phyloP scores from a whole-genome alignment of 202 grass and related monocot species.

The Hordeum pubiflorum region DNA sequence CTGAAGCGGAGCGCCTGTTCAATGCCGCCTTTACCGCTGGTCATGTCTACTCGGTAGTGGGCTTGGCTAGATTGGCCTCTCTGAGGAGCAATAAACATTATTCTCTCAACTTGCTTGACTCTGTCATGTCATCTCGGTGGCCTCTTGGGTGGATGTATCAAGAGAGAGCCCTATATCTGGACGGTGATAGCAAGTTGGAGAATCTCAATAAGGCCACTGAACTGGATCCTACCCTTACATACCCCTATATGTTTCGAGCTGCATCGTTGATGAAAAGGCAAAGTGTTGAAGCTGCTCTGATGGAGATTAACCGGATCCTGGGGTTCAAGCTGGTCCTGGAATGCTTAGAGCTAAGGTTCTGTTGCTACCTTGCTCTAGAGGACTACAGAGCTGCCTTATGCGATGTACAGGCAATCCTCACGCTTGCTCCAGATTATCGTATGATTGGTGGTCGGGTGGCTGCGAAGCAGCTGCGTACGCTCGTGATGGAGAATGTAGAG shows the following conservation, averaged over 20 bases:
- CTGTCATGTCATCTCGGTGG: conserved; percentile 64
- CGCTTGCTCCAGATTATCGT: conserved; percentile 76
- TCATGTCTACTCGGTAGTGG: conserved; percentile 77
- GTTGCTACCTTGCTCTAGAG: conserved; percentile 86
- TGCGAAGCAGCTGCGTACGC: conserved; percentile 63
- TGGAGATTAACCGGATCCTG: conserved; percentile 89
- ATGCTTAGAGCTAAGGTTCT: conserved; percentile 93
- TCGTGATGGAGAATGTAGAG: conserved; percentile 93
- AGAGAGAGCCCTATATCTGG: conserved; percentile 83
- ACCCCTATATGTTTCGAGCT: conserved; percentile 89
- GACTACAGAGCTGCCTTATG: conserved; percentile 82
- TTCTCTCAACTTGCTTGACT: conserved; percentile 80
- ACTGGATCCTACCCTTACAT: conserved; percentile 78
- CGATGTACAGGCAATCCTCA: conserved; percentile 90
- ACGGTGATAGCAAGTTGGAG: conserved; percentile 71
- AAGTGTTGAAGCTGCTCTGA: conserved; percentile 78
- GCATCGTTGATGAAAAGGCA: conserved; percentile 90
- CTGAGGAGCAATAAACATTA: conserved; percentile 73
- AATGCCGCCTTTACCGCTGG: conserved; percentile 68
- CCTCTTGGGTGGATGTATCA: conserved; percentile 99
- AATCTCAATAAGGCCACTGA: conserved; percentile 91
- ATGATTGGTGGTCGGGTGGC: conserved; percentile 86
- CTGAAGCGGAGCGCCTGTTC: conserved; percentile 76
- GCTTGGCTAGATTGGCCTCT: conserved; percentile 71
- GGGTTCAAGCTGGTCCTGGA: conserved; percentile 82